These are phyloP conservation scores for Trichosporon ovoides DNA, from an alignment of 1,284 basidiomycete species.

Conservation along the genomic window DNA sequence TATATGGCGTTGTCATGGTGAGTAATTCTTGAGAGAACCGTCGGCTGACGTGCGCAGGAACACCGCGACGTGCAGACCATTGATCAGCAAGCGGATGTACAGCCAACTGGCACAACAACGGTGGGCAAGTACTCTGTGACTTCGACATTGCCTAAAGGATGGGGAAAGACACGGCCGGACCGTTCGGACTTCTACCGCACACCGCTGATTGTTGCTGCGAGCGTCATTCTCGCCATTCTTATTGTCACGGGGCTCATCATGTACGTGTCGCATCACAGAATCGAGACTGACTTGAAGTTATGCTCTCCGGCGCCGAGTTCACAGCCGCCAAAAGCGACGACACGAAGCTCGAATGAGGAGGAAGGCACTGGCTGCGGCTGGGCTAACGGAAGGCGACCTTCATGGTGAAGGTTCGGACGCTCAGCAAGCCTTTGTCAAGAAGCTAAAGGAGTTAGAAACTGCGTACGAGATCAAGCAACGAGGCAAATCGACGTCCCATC, in stretches of 20 bases:
- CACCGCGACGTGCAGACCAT: background rate
- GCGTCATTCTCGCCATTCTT: constrained; percentile 39
- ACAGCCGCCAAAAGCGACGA: constrained; percentile 34
- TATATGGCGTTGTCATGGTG: constrained; percentile 29
- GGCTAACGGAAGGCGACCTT: constrained; percentile 31
- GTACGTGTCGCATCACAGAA: constrained; percentile 21
- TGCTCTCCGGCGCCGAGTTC: constrained; percentile 41
- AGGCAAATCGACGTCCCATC: constrained; percentile 21
- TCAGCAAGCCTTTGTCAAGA: constrained; percentile 26
- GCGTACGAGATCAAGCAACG: constrained; percentile 22
- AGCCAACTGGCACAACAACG: background rate
- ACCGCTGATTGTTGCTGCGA: constrained; percentile 44
- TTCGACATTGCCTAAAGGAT: constrained; percentile 10
- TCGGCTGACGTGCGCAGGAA: background rate
- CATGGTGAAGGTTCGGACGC: constrained; percentile 22
- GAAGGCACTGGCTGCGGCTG: constrained; percentile 41
- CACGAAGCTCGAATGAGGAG: constrained; percentile 34
- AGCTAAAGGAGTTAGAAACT: constrained; percentile 34
- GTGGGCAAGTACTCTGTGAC: background rate
- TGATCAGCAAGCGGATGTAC: background rate
- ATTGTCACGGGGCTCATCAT: constrained; percentile 41
- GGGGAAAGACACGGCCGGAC: constrained; percentile 4
- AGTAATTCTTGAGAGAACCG: background rate
- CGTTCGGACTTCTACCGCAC: constrained; percentile 43
- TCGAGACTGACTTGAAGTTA: background rate